Conservation (phyloP, 83 land plant species). For the Picea abies region DNA sequence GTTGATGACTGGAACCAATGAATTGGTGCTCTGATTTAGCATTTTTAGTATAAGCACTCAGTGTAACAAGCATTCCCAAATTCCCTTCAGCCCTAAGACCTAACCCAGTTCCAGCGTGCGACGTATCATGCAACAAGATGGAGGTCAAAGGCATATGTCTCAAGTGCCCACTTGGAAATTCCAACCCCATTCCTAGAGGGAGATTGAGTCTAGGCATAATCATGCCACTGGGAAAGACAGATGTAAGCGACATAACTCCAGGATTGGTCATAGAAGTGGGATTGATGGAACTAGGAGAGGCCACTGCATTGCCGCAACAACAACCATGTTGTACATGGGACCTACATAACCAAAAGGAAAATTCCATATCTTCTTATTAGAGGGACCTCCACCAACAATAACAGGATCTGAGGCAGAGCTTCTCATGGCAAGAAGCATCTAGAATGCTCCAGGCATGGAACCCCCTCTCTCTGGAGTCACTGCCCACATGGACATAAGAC, state of each 20-base stretch:
- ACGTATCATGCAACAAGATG: conserved; percentile 40
- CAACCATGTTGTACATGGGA: conserved; percentile 10
- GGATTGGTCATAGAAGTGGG: background rate
- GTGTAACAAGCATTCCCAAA: conserved; percentile 3
- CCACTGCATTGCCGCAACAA: background rate
- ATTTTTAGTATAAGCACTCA: conserved; percentile 4
- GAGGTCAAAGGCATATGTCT: conserved; percentile 36
- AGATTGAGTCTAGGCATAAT: conserved; percentile 26
- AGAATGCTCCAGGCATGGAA: conserved; percentile 5
- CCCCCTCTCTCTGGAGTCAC: conserved; percentile 13
- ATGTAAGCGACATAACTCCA: conserved; percentile 7
- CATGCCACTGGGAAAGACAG: conserved; percentile 13
- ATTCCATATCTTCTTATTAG: conserved; percentile 10
- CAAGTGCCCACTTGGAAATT: conserved; percentile 9
- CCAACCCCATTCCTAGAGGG: conserved; percentile 26
- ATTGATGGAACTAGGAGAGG: background rate
- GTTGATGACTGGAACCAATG: conserved; percentile 13
- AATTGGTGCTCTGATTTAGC: conserved; percentile 17
- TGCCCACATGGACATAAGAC: conserved; percentile 16
- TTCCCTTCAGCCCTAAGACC: background rate
- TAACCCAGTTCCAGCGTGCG: background rate
- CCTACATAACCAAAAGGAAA: conserved; percentile 6
- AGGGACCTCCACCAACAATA: background rate
- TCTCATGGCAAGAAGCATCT: conserved; percentile 9
- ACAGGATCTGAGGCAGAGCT: background rate